Percentiles rank a stretch among this genome's conserved stretches.
These are phyloP conservation scores for Talaromyces adpressus DNA, from an alignment of 495 filamentous ascomycete species.

Conservation along the genomic window DNA sequence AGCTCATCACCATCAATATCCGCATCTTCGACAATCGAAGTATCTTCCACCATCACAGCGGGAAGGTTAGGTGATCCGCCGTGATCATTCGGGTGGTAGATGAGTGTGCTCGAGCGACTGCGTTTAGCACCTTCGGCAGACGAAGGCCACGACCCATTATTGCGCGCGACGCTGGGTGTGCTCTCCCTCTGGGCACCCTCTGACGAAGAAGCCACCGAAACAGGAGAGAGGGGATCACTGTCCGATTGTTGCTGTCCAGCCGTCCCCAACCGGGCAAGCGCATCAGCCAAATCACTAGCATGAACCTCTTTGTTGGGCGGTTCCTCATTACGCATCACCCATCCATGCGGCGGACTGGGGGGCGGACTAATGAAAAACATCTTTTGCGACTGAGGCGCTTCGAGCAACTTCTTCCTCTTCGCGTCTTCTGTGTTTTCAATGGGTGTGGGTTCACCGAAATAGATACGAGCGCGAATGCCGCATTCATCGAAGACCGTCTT, in stretches of 20 bases:
- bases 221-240: constrained; percentile 27
- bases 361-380: constrained; percentile 97
- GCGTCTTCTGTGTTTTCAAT: constrained; percentile 50
- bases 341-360: constrained; percentile 84
- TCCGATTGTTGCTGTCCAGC: constrained; percentile 19
- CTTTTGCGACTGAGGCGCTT: constrained; percentile 78
- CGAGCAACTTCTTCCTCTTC: constrained; percentile 50
- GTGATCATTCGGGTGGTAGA: constrained; percentile 71
- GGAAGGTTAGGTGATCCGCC: constrained; percentile 72
- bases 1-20: constrained; percentile 30
- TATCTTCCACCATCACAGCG: constrained; percentile 87
- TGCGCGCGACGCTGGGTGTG: constrained; percentile 13
- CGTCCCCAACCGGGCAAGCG: constrained; percentile 61
- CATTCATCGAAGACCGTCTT: constrained; percentile 44
- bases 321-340: constrained; percentile 83
- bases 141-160: constrained; percentile 33
- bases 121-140: constrained; percentile 26
- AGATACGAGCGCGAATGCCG: constrained; percentile 62
- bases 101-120: constrained; percentile 59
- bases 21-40: constrained; percentile 52
- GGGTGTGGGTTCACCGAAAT: constrained; percentile 79
- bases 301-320: constrained; percentile 92
- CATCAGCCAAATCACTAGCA: constrained; percentile 78
- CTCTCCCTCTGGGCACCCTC: constrained; percentile 15
- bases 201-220: constrained; percentile 23